A percentile compares a stretch with the other conserved stretches of the same genome.
These are phyloP conservation scores for Triticum timopheevii DNA, from an alignment of 176 grass and related monocot genomes.

Conservation along the genomic window DNA sequence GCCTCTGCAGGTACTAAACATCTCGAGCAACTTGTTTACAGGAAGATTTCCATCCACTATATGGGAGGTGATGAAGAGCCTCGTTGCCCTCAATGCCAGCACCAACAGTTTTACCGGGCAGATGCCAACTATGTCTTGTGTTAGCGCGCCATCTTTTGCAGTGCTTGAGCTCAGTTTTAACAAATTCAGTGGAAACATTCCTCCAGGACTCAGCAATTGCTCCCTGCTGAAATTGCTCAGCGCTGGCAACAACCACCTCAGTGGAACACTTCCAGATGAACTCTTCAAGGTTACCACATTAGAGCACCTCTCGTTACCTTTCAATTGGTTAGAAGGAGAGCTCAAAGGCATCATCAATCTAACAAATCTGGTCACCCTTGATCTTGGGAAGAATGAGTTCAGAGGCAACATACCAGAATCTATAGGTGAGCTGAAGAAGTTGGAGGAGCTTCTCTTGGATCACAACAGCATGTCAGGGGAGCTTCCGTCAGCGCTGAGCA, in stretches of 20 bases:
- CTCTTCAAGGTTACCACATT: slow-evolving; percentile 5
- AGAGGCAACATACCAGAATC: background rate
- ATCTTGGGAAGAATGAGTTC: slow-evolving; percentile 7
- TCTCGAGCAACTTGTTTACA: slow-evolving; percentile 39
- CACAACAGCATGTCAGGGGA: slow-evolving; percentile 12
- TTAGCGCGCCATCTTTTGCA: background rate
- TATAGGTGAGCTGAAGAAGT: slow-evolving; percentile 3
- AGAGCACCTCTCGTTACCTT: slow-evolving; percentile 26
- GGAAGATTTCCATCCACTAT: slow-evolving; percentile 22
- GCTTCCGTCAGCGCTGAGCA: background rate
- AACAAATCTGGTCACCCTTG: slow-evolving; percentile 17
- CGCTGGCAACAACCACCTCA: slow-evolving; percentile 25
- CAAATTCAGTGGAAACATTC: slow-evolving; percentile 9
- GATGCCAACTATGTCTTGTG: background rate
- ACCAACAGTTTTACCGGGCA: slow-evolving; percentile 40
- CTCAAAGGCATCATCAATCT: background rate
- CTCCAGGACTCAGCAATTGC: background rate
- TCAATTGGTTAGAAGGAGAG: background rate
- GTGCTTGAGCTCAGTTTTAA: slow-evolving; percentile 28
- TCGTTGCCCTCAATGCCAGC: slow-evolving; percentile 32
- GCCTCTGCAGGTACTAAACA: slow-evolving; percentile 25
- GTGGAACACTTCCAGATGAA: background rate
- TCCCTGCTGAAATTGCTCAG: background rate
- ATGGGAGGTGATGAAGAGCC: slow-evolving; percentile 6
- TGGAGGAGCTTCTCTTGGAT: slow-evolving; percentile 2